These are phyloP conservation scores for Effrenium voratum DNA, from an alignment of 73 alveolate genomes.

Conservation along the genomic window DNA sequence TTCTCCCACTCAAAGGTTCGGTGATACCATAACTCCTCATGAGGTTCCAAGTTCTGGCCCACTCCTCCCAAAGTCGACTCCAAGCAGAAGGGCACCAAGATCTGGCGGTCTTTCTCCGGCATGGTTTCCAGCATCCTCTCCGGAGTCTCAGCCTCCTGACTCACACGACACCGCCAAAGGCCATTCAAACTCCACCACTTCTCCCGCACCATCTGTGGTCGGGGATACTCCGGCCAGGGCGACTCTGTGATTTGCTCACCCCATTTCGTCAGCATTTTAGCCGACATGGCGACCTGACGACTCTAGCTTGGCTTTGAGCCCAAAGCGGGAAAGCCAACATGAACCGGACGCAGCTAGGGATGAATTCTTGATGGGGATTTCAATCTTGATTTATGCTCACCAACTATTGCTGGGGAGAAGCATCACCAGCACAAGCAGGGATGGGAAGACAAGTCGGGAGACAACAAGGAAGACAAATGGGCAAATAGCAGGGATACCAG, in stretches of 20 bases:
- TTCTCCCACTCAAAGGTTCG: constrained; percentile 2
- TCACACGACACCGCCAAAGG: constrained; percentile 41
- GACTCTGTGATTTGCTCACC: neutral
- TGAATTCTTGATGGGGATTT: too few relatives aligned
- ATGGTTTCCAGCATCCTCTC: neutral
- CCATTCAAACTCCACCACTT: constrained; percentile 21
- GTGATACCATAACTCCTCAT: constrained; percentile 53
- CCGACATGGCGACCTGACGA: too few relatives aligned
- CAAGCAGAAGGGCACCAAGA: constrained; percentile 63
- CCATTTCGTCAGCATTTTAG: constrained; percentile 26
- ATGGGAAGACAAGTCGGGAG: too few relatives aligned
- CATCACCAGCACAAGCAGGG: too few relatives aligned
- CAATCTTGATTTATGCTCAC: too few relatives aligned
- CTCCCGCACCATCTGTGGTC: constrained; percentile 45
- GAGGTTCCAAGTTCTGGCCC: neutral
- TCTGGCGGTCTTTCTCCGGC: constrained; percentile 6
- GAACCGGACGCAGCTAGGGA: too few relatives aligned
- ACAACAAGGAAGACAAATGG: too few relatives aligned
- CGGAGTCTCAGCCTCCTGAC: neutral
- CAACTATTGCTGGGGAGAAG: too few relatives aligned
- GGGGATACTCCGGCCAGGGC: constrained; percentile 55
- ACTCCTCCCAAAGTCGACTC: constrained; percentile 64
- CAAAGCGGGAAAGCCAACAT: too few relatives aligned
- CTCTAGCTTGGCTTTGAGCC: too few relatives aligned
- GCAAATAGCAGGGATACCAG: too few relatives aligned